These are phyloP conservation scores for Magnolia kwangsiensis DNA, from an alignment of 164 flowering plant species.

Conservation along the genomic window DNA sequence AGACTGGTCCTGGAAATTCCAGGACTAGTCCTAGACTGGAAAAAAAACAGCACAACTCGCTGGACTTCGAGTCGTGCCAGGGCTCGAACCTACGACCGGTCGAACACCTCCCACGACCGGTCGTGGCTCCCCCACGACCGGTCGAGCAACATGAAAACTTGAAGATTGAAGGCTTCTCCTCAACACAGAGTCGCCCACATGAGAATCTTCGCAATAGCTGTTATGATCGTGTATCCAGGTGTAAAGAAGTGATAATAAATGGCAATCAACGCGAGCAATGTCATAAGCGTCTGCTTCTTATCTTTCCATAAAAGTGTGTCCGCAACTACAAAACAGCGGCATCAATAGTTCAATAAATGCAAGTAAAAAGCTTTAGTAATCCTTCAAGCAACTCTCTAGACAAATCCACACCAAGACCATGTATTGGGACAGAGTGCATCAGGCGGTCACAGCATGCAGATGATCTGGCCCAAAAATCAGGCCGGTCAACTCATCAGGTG, in stretches of 20 bases:
- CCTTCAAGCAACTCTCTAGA: background rate
- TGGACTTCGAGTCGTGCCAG: too few relatives aligned
- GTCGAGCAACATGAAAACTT: too few relatives aligned
- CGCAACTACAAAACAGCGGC: slow-evolving; percentile 63
- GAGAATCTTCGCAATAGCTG: slow-evolving; percentile 68
- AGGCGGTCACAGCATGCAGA: background rate
- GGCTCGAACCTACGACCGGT: too few relatives aligned
- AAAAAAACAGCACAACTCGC: too few relatives aligned
- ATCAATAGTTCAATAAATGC: slow-evolving; percentile 1
- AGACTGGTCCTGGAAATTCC: too few relatives aligned
- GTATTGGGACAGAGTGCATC: background rate
- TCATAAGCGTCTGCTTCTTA: slow-evolving; percentile 54
- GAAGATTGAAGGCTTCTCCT: too few relatives aligned
- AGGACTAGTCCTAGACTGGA: too few relatives aligned
- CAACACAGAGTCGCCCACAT: slow-evolving; percentile 36
- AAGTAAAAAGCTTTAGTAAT: background rate
- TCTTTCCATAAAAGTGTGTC: slow-evolving; percentile 89
- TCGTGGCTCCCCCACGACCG: too few relatives aligned
- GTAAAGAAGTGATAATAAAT: slow-evolving; percentile 67
- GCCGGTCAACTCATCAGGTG: background rate
- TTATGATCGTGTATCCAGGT: slow-evolving; percentile 58
- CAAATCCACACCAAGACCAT: background rate
- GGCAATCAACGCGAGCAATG: slow-evolving; percentile 46
- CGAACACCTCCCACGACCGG: too few relatives aligned
- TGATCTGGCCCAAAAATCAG: background rate